Base-by-base conservation (phyloP, 305 asterid genomes). In the Euphrasia arctica region DNA sequence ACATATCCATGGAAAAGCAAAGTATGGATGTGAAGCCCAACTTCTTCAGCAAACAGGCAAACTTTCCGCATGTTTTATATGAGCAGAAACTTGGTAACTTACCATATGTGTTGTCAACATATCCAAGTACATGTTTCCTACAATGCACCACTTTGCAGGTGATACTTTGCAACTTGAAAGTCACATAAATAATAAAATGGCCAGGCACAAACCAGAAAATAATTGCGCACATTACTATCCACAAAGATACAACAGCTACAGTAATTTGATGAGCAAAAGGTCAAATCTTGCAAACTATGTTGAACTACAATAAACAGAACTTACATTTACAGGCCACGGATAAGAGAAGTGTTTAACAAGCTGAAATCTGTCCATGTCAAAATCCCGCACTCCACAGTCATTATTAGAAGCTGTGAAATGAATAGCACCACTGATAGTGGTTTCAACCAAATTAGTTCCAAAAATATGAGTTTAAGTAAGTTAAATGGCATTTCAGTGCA, bases 351-450 rank as follows among this genome's bases (percentile, higher is more conserved):
- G 85, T 73, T 74, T 84, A 48, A 77, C 78, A 49, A 81, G 90
- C 75, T 81, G 85, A 64, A 79, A 84, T 74, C 76, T 84, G 70
- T 81, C 87, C 85, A 81, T 67, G 72, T 84, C 87, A 43, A 81
- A 84, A 68, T 84, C 90, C 68, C 90, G 75, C 3, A 84, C 90
- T 47, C 85, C 90, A 51, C 87, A 67, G 71, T 84, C 90, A 54
- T 84, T 84, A 69, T 79, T 84, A 65, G 87, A 82, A 55, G 90
- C 87, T 70, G 82, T 81, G 67, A 84, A 84, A 77, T 84, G 90
- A 72, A 74, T 48, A 71, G 85, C 78, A 15, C 91, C 91, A 68
- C 88, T 84, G 80, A 51, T 8, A 32, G 71, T 62, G 67, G 70
- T 66, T 60, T 63, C 63, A 41, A 63, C 48, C 32, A 67, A 64